These are phyloP conservation scores for Tricholoma saponaceum DNA, from an alignment of 768 basidiomycete species.

Conservation along the genomic window DNA sequence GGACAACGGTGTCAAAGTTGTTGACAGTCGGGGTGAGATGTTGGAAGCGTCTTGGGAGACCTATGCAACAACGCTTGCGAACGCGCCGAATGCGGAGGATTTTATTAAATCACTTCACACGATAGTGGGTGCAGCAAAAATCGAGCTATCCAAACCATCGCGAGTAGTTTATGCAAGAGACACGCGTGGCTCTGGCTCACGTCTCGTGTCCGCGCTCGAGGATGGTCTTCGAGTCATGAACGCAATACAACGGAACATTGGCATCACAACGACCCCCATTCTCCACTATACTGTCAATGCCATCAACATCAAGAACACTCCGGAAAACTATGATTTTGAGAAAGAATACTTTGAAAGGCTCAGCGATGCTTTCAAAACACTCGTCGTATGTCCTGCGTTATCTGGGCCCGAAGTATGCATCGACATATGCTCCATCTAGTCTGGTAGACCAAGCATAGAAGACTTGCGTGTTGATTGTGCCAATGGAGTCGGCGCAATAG, in stretches of 20 bases:
- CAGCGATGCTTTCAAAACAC: slow-evolving; percentile 74
- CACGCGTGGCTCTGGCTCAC: slow-evolving; percentile 83
- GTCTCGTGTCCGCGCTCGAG: slow-evolving; percentile 71
- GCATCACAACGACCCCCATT: slow-evolving; percentile 89
- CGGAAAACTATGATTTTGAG: slow-evolving; percentile 73
- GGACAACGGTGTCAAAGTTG: slow-evolving; percentile 99
- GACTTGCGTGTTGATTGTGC: slow-evolving; percentile 91
- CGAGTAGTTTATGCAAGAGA: slow-evolving; percentile 89
- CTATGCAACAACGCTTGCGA: slow-evolving; percentile 84
- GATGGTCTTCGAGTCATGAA: slow-evolving; percentile 78
- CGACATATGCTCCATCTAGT: slow-evolving; percentile 31
- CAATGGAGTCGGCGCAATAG: slow-evolving; percentile 91
- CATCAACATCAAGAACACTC: slow-evolving; percentile 81
- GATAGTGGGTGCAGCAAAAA: slow-evolving; percentile 60
- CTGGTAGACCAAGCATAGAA: slow-evolving; percentile 50
- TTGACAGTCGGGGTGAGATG: slow-evolving; percentile 98
- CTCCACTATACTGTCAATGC: slow-evolving; percentile 92
- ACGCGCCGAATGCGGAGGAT: slow-evolving; percentile 71
- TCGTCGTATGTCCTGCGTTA: slow-evolving; percentile 59
- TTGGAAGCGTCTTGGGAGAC: slow-evolving; percentile 89
- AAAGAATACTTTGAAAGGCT: slow-evolving; percentile 86
- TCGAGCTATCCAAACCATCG: slow-evolving; percentile 76
- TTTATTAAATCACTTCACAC: slow-evolving; percentile 61
- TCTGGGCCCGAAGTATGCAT: slow-evolving; percentile 1
- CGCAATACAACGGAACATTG: slow-evolving; percentile 67